phyloP scores from a whole-genome alignment of 2,329 filamentous ascomycete genomes.

The Rhexocercosporidium sp. region DNA sequence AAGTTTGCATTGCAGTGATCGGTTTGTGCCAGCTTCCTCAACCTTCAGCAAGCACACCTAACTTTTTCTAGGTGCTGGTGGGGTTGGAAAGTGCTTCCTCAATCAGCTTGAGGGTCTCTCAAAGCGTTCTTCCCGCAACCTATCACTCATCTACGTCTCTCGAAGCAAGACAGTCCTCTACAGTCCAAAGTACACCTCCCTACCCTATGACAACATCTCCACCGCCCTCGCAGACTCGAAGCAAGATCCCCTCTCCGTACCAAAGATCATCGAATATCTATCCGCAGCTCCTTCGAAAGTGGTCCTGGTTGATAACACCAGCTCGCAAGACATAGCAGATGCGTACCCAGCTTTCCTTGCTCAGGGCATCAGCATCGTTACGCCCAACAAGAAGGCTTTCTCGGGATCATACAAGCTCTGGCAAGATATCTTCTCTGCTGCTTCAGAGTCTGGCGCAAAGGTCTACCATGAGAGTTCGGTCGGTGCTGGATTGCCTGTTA shows the following conservation, averaged over 20 bases:
- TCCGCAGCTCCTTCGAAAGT: conserved; percentile 77
- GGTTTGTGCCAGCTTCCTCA: conserved; percentile 41
- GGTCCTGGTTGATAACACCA: conserved; percentile 94
- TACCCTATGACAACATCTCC: conserved; percentile 64
- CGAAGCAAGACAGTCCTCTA: conserved; percentile 85
- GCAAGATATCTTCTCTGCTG: conserved; percentile 82
- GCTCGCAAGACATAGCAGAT: conserved; percentile 82
- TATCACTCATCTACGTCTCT: conserved; percentile 83
- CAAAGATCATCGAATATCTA: conserved; percentile 79
- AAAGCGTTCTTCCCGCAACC: conserved; percentile 61
- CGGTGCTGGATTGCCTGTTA: conserved; percentile 89
- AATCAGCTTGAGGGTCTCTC: conserved; percentile 75
- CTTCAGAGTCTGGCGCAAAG: conserved; percentile 73
- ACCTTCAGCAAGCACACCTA: conserved; percentile 23
- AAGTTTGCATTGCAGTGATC: conserved; percentile 52
- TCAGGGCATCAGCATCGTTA: conserved; percentile 87
- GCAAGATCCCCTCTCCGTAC: conserved; percentile 67
- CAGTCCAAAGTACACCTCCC: conserved; percentile 71
- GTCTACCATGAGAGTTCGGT: conserved; percentile 96
- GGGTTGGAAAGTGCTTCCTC: conserved; percentile 91
- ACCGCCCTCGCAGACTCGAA: conserved; percentile 68
- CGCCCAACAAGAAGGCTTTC: conserved; percentile 98
- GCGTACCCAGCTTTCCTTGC: conserved; percentile 82
- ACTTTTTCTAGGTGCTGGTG: conserved; percentile 73
- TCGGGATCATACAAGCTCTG: conserved; percentile 81